Evolutionary conservation across 169 alveolate species (phyloP).

Genomic region (Cryptosporidium felis): DNA sequence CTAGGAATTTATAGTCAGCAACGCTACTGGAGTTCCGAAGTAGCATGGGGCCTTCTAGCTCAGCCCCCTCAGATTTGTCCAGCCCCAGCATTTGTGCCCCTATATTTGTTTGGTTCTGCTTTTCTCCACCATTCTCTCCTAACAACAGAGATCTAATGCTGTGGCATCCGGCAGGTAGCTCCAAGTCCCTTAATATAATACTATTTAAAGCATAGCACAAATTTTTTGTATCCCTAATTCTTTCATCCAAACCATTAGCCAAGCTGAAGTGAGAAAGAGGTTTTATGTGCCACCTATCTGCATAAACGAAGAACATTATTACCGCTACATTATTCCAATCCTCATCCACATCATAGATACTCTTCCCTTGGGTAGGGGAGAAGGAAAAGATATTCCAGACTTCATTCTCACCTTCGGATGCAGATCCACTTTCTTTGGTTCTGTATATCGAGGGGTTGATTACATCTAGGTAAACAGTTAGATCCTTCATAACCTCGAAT

Average conservation of each 20-base stretch:
- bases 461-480: slow-evolving; percentile 33
- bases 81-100: not conserved
- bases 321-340: slow-evolving; percentile 65
- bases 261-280: slow-evolving; percentile 23
- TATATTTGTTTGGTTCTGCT: not conserved
- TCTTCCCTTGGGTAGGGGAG: slow-evolving; percentile 13
- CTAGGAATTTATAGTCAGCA: slow-evolving; percentile 29
- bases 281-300: slow-evolving; percentile 51
- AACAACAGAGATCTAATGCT: slow-evolving; percentile 25
- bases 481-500: slow-evolving; percentile 11
- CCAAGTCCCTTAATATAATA: slow-evolving; percentile 19
- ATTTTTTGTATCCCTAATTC: slow-evolving; percentile 35
- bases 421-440: not conserved
- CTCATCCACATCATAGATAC: slow-evolving; percentile 20
- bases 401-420: slow-evolving; percentile 2
- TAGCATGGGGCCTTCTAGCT: slow-evolving; percentile 24
- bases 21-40: slow-evolving; percentile 21
- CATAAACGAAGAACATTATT: slow-evolving; percentile 50
- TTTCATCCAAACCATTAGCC: not conserved
- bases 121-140: not conserved
- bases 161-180: slow-evolving; percentile 26
- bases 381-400: slow-evolving; percentile 52
- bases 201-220: slow-evolving; percentile 32
- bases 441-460: slow-evolving; percentile 39
- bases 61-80: not conserved